A percentile compares a stretch with the other conserved stretches of the same genome.
Conservation (phyloP, 192 early-diverging fungal species). For the Backusella sp. region DNA sequence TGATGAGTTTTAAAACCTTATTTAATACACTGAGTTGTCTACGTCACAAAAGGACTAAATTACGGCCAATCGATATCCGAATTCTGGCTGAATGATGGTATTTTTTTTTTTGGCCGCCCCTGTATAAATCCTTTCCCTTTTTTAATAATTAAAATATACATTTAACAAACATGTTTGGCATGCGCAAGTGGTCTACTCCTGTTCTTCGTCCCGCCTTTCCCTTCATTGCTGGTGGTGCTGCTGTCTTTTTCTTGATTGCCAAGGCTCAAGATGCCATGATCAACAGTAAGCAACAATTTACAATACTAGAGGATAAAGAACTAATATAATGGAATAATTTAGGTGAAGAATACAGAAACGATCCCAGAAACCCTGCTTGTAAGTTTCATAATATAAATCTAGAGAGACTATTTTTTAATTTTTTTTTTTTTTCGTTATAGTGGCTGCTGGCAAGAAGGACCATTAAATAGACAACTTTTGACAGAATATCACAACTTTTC, state of each 20-base stretch:
- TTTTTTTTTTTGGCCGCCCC: no score
- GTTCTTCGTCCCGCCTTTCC: slow-evolving; percentile 51
- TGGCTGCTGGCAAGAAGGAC: slow-evolving; percentile 36
- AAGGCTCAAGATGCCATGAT: slow-evolving; percentile 42
- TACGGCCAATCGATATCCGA: no score
- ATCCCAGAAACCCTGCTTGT: slow-evolving; percentile 57
- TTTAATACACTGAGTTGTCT: no score
- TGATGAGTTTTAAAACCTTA: no score
- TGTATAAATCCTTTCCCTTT: no score
- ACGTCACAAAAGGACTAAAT: no score
- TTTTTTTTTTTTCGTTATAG: neutral
- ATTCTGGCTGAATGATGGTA: no score
- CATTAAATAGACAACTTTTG: slow-evolving; percentile 25
- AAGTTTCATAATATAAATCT: slow-evolving; percentile 17
- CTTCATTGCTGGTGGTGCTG: slow-evolving; percentile 50
- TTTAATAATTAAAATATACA: no score
- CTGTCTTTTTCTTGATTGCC: slow-evolving; percentile 51
- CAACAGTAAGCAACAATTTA: slow-evolving; percentile 35
- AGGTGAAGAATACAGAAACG: slow-evolving; percentile 53
- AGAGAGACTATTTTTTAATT: neutral
- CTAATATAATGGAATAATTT: neutral
- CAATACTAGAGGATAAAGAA: no score
- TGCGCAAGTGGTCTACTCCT: slow-evolving; percentile 57
- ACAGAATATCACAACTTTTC: no score
- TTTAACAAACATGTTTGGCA: slow-evolving; percentile 40